Evolutionary conservation across 164 flowering plant genomes (phyloP), one percentile per base, ranked within the genome.

Genomic region (Warburgia ugandensis): DNA sequence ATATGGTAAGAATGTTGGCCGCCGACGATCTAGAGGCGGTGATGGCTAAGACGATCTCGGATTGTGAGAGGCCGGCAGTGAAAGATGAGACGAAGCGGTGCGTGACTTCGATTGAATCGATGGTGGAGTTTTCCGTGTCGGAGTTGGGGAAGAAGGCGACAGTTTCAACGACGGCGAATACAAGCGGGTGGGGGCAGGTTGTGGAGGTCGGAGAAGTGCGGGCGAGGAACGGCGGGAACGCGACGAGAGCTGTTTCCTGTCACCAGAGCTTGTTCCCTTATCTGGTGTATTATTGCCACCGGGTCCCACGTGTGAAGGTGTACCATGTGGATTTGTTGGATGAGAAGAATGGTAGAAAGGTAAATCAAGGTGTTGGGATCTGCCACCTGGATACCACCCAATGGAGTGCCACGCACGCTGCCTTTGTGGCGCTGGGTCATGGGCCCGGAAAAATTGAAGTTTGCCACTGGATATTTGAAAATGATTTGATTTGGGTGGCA

Each of bases 191-290:
- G 30, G 64, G 49, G 48, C 6, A 55, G 16, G 55, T 63, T 4
- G 73, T 89, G 40, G 51, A 65, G 74, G 65, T 85, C 1, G 95
- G 92, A 1, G 10, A 19, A 37, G 87, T 89, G 31, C 74, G 31
- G 38, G 81, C 77, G 4, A 70, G 83, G 66, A 75, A 83, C 62
- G 84, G 82, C 20, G 94, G 97, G 9, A 32, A 55, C 36, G 73
- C 79, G 51, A 84, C 94, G 0, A 56, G 59, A 43, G 71, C 91
- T 0, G 88, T 85, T 10, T 84, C 96, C 3, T 84, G 94, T 43
- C 97, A 88, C 51, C 97, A 85, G 54, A 85, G 84, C 41, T 42
- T 88, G 73, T 85, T 66, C 64, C 94, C 94, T 7, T 85, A 72
- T 59, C 14, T 84, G 56, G 65, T 88, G 25, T 88, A 88, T 47